Conservation (phyloP, 495 filamentous ascomycete species). For the Parathielavia hyrcaniae region DNA sequence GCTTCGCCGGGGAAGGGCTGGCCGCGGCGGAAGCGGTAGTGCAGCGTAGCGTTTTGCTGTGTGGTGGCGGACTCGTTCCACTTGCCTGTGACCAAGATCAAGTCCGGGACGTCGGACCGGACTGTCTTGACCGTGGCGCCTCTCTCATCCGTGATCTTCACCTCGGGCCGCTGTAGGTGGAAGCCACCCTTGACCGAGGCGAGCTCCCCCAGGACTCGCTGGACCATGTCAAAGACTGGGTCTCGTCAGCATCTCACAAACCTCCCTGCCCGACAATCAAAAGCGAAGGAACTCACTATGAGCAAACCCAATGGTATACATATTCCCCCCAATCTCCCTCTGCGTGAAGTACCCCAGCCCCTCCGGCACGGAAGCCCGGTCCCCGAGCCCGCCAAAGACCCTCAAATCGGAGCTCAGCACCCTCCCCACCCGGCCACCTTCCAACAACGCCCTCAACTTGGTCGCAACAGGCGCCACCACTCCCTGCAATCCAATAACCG, state of each 20-base stretch:
- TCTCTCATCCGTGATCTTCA: slow-evolving; percentile 29
- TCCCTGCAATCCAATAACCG: slow-evolving; percentile 50
- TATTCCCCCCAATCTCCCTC: slow-evolving; percentile 44
- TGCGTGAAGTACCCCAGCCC: slow-evolving; percentile 42
- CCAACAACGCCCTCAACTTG: slow-evolving; percentile 45
- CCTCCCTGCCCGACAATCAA: not conserved
- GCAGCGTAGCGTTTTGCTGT: slow-evolving; percentile 35
- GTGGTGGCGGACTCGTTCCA: slow-evolving; percentile 33
- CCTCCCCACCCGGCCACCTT: slow-evolving; percentile 46
- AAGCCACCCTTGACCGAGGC: slow-evolving; percentile 34
- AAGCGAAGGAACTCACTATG: slow-evolving; percentile 37
- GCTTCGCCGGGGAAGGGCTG: slow-evolving; percentile 44
- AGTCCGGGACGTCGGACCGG: slow-evolving; percentile 40
- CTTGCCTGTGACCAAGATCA: slow-evolving; percentile 44
- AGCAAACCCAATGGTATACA: slow-evolving; percentile 47
- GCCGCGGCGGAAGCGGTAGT: slow-evolving; percentile 45
- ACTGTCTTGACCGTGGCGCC: slow-evolving; percentile 29
- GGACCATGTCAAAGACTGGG: slow-evolving; percentile 36
- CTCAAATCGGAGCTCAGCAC: slow-evolving; percentile 49
- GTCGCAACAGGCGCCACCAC: slow-evolving; percentile 37
- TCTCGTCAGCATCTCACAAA: not conserved
- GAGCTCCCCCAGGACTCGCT: slow-evolving; percentile 43
- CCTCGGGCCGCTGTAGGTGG: slow-evolving; percentile 42
- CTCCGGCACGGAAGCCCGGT: slow-evolving; percentile 30
- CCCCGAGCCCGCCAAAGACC: slow-evolving; percentile 34